Percentiles rank a stretch among this genome's conserved stretches.
Evolutionary conservation across 1,139 yeast genomes (phyloP).

Genomic region (Zygoascus meyerae): DNA sequence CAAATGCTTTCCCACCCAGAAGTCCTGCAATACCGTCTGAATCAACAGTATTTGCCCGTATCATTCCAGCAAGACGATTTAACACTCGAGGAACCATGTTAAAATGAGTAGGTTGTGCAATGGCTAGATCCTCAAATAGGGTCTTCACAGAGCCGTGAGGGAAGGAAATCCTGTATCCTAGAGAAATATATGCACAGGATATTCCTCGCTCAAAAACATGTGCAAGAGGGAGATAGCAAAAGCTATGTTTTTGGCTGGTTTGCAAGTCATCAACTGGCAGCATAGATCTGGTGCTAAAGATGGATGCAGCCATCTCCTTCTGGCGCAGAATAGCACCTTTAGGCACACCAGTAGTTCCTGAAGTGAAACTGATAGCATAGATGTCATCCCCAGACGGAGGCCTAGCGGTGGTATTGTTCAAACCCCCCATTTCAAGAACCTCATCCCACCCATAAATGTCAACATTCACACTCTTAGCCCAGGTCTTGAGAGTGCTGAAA

Average conservation of each 20-base stretch:
- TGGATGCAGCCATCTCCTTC: no score
- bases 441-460: constrained; percentile 45
- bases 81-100: constrained; percentile 62
- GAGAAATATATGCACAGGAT: constrained; percentile 23
- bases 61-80: constrained; percentile 54
- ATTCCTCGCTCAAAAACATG: constrained; percentile 63
- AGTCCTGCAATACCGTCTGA: constrained; percentile 34
- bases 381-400: constrained; percentile 47
- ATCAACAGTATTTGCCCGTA: constrained; percentile 37
- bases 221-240: constrained; percentile 57
- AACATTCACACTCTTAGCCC: constrained; percentile 36
- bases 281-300: no score
- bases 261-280: no score
- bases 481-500: constrained; percentile 42
- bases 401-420: constrained; percentile 41
- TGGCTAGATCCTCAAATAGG: constrained; percentile 51
- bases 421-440: constrained; percentile 52
- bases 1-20: no score
- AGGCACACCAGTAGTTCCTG: constrained; percentile 73
- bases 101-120: constrained; percentile 48
- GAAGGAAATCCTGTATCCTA: constrained; percentile 41
- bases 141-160: constrained; percentile 42
- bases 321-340: constrained; percentile 70
- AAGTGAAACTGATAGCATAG: constrained; percentile 68
- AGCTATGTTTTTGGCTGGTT: no score